Evolutionary conservation across 129 eudicot species (phyloP).

Genomic region (Pittosporum tobira): DNA sequence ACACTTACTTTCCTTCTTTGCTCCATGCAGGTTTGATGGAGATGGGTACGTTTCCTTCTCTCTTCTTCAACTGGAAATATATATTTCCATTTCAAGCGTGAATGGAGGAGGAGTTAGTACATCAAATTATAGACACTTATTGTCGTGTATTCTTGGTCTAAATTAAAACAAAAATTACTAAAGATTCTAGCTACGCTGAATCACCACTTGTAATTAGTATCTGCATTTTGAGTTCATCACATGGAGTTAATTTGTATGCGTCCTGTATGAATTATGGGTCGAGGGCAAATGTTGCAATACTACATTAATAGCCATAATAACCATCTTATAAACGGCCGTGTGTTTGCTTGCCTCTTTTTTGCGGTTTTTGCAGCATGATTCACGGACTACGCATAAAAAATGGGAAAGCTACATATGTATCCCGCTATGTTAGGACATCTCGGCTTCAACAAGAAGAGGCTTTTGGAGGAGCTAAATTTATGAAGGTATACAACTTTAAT

Average conservation of each 20-base stretch:
- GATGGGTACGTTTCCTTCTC: conserved; percentile 64
- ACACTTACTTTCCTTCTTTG: conserved; percentile 16
- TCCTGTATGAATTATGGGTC: no score
- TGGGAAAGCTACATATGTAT: conserved; percentile 94
- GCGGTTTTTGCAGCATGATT: conserved; percentile 59
- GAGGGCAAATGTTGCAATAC: no score
- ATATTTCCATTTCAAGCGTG: neutral
- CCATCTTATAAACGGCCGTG: no score
- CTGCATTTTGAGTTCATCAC: no score
- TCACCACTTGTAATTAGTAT: no score
- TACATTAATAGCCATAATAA: neutral
- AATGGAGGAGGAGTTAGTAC: conserved; percentile 1
- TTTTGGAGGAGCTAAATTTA: conserved; percentile 76
- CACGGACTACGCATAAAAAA: conserved; percentile 95
- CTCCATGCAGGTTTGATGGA: conserved; percentile 91
- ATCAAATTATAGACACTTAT: no score
- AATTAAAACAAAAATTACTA: no score
- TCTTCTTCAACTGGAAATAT: conserved; percentile 4
- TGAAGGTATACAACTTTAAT: conserved; percentile 47
- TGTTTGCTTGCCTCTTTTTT: neutral
- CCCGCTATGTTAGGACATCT: conserved; percentile 88
- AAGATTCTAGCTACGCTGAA: no score
- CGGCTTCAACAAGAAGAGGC: conserved; percentile 80
- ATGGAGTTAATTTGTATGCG: no score
- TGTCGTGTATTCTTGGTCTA: no score